Evolutionary conservation across 2,329 filamentous ascomycete genomes (phyloP).

Genomic region (Gremmenia infestans): DNA sequence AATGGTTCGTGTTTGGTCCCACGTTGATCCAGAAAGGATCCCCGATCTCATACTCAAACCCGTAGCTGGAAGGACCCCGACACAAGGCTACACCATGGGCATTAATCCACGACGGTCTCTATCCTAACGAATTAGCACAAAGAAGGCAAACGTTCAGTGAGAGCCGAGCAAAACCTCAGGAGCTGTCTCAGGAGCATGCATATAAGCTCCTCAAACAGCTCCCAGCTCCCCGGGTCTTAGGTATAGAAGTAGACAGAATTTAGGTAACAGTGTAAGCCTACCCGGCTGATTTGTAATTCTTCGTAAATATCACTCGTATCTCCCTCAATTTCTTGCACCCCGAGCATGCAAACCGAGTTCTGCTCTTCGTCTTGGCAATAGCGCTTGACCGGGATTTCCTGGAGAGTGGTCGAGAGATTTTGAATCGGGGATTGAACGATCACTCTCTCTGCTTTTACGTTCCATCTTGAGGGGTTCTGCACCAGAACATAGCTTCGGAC

Average conservation of each 20-base stretch:
- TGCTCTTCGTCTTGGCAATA: slow-evolving; percentile 11
- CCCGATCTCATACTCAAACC: slow-evolving; percentile 13
- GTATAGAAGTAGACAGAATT: too few relatives aligned
- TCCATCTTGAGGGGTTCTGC: slow-evolving; percentile 18
- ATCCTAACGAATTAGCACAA: too few relatives aligned
- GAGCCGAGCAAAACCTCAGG: too few relatives aligned
- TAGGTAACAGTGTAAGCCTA: too few relatives aligned
- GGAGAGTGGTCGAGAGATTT: slow-evolving; percentile 5
- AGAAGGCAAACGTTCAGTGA: too few relatives aligned
- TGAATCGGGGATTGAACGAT: slow-evolving; percentile 22
- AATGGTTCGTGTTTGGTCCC: not conserved
- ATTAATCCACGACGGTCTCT: slow-evolving; percentile 2
- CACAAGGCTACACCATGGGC: slow-evolving; percentile 21
- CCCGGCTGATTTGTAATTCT: slow-evolving; percentile 6
- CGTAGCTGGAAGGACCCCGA: slow-evolving; percentile 5
- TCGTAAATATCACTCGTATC: slow-evolving; percentile 15
- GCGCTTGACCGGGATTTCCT: slow-evolving; percentile 18
- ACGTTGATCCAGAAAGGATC: slow-evolving; percentile 23
- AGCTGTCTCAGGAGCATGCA: too few relatives aligned
- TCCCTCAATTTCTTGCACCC: slow-evolving; percentile 22
- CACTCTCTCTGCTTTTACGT: slow-evolving; percentile 11
- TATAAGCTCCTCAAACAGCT: too few relatives aligned
- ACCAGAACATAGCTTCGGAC: slow-evolving; percentile 22
- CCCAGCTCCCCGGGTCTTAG: too few relatives aligned
- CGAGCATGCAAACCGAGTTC: slow-evolving; percentile 22